phyloP scores from a whole-genome alignment of 305 asterid genomes.

The Fraxinus baroniana region DNA sequence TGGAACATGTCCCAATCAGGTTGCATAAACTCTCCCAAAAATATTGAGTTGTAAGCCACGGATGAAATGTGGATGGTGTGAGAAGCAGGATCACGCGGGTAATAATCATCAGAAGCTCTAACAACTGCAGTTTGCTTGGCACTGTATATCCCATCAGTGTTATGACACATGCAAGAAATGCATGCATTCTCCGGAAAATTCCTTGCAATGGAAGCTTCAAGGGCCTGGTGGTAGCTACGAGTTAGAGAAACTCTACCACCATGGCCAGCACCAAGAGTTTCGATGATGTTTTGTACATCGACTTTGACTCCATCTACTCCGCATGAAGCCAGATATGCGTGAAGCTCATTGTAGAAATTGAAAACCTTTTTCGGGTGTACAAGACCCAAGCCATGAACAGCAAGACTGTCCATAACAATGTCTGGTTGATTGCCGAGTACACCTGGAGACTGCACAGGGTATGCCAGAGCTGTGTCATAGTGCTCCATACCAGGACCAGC shows the following conservation, averaged over 20 bases:
- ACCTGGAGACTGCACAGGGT: slow-evolving; percentile 95
- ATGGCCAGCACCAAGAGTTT: slow-evolving; percentile 96
- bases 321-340: slow-evolving; percentile 83
- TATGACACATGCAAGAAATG: slow-evolving; percentile 97
- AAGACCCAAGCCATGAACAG: slow-evolving; percentile 85
- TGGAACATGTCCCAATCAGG: slow-evolving; percentile 99
- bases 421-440: slow-evolving; percentile 94
- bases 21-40: slow-evolving; percentile 94
- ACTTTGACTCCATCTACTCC: slow-evolving; percentile 99
- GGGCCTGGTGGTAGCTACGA: slow-evolving; percentile 86
- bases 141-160: slow-evolving; percentile 85
- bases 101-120: slow-evolving; percentile 94
- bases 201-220: slow-evolving; percentile 78
- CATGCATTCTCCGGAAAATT: slow-evolving; percentile 86
- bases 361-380: slow-evolving; percentile 90
- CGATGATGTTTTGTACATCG: slow-evolving; percentile 93
- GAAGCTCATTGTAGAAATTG: slow-evolving; percentile 90
- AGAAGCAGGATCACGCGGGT: slow-evolving; percentile 95
- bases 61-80: slow-evolving; percentile 93
- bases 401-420: slow-evolving; percentile 93
- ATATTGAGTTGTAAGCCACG: slow-evolving; percentile 82
- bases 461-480: slow-evolving; percentile 77
- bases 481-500: slow-evolving; percentile 89
- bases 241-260: slow-evolving; percentile 97
- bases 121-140: slow-evolving; percentile 79